These are phyloP conservation scores for Knufia fluminis DNA, from an alignment of 2,329 filamentous ascomycete species.

Conservation along the genomic window DNA sequence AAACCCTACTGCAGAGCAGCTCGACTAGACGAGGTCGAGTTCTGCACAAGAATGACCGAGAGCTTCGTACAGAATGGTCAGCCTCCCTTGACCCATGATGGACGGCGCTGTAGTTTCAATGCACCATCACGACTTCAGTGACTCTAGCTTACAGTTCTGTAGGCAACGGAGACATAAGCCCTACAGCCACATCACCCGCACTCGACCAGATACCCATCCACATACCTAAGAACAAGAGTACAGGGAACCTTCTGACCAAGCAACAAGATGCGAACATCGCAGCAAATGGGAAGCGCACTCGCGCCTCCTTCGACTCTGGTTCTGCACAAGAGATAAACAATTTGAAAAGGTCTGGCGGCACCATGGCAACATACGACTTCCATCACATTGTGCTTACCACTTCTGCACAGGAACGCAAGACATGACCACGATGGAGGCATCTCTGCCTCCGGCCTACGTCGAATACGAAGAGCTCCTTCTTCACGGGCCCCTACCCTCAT, in stretches of 20 bases:
- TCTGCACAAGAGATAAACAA: constrained; percentile 58
- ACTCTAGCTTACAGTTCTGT: not conserved
- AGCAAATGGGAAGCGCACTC: constrained; percentile 51
- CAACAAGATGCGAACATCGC: constrained; percentile 43
- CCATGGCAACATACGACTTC: not conserved
- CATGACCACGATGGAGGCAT: constrained; percentile 84
- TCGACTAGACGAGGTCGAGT: not conserved
- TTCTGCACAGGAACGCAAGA: constrained; percentile 43
- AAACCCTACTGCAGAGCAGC: not conserved
- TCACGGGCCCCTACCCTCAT: constrained; percentile 54
- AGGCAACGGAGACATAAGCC: constrained; percentile 4
- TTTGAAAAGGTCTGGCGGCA: constrained; percentile 57
- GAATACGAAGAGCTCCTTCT: constrained; percentile 74
- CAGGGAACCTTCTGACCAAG: constrained; percentile 38
- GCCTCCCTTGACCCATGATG: not conserved
- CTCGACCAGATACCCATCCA: constrained; percentile 11
- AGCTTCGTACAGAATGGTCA: constrained; percentile 1
- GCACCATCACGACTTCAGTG: not conserved
- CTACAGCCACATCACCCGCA: not conserved
- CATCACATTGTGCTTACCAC: not conserved
- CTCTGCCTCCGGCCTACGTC: constrained; percentile 75
- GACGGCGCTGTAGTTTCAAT: not conserved
- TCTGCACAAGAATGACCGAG: constrained; percentile 3
- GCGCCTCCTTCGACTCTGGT: constrained; percentile 69
- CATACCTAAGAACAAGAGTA: constrained; percentile 42